Evolutionary conservation across 78 protist species (phyloP).

Genomic region (Cavenderia fasciculata): DNA sequence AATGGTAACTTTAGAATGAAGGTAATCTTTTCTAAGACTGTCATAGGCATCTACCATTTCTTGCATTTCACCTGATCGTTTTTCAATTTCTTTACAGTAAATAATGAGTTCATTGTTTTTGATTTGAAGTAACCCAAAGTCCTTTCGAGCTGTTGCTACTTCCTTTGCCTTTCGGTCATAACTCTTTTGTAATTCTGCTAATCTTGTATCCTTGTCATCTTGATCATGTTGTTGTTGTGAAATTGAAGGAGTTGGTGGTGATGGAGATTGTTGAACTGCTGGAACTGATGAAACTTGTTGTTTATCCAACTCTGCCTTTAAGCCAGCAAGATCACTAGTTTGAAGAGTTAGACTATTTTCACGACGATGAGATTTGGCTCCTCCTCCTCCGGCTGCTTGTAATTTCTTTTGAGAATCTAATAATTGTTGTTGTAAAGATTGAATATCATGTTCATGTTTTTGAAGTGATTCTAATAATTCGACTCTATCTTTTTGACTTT

Average conservation of each 20-base stretch:
- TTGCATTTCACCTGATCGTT: not conserved
- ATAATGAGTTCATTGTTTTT: not conserved
- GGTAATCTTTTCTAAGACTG: no score
- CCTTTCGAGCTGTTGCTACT: not conserved
- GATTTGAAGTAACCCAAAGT: not conserved
- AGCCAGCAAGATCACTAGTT: not conserved
- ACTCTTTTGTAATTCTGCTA: not conserved
- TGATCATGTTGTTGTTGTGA: not conserved
- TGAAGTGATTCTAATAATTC: not conserved
- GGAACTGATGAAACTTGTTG: no score
- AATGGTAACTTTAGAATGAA: no score
- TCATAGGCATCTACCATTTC: conserved; percentile 1
- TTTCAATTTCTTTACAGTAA: not conserved
- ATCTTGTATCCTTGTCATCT: not conserved
- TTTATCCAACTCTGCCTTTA: not conserved
- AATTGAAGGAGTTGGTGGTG: not conserved
- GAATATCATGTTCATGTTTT: not conserved
- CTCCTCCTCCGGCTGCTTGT: not conserved
- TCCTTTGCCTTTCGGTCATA: not conserved
- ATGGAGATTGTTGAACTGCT: not conserved
- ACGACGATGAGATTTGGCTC: not conserved
- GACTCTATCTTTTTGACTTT: not conserved
- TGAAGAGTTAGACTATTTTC: not conserved
- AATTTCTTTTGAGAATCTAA: not conserved
- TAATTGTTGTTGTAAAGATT: not conserved